Evolutionary conservation across 2,329 filamentous ascomycete genomes (phyloP), one percentile per base, ranked within the genome.

Genomic region (Chrysosporium queenslandicum): DNA sequence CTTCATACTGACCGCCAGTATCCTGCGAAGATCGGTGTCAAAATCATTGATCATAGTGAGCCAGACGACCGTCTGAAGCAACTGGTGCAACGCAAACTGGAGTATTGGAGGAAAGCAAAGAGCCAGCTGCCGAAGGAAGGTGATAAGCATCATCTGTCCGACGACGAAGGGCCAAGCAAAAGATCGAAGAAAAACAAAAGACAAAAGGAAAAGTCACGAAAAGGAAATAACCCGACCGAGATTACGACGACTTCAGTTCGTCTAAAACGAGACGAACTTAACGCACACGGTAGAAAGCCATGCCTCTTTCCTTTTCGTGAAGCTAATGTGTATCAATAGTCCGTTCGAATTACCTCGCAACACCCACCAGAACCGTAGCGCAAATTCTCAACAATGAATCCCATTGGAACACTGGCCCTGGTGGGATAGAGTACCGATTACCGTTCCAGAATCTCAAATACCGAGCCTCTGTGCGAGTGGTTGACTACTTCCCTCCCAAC

Each of bases 381-480:
- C 70, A 75, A 14, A 80, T 83, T 40, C 56, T 79, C 20, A 66
- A 74, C 51, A 70, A 71, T 29, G 61, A 71, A 57, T 65, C 60
- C 27, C 69, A 79, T 56, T 63, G 73, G 42, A 74, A 74, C 16
- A 68, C 67, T 27, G 68, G 76, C 1, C 67, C 74, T 6, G 68
- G 64, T 1, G 72, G 71, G 2, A 63, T 71, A n/a, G 57, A 65
- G 20, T 73, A 73, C 53, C 63, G 61, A 2, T 62, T 90, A 0
- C 87, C 89, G 0, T 94, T 94, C 61, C 75, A 82, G 53, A 88
- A 90, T 61, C 71, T 77, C 53, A 85, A 81, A 39, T 89, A 89
- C 64, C 79, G 81, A 43, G 73, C 80, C 20, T 74, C 77, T 30
- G 82, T 87, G 32, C 83, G 87, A n/a, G 83, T 94, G 1, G 77